Base-by-base conservation (phyloP, 768 basidiomycete genomes). In the Kwoniella botswanensis region DNA sequence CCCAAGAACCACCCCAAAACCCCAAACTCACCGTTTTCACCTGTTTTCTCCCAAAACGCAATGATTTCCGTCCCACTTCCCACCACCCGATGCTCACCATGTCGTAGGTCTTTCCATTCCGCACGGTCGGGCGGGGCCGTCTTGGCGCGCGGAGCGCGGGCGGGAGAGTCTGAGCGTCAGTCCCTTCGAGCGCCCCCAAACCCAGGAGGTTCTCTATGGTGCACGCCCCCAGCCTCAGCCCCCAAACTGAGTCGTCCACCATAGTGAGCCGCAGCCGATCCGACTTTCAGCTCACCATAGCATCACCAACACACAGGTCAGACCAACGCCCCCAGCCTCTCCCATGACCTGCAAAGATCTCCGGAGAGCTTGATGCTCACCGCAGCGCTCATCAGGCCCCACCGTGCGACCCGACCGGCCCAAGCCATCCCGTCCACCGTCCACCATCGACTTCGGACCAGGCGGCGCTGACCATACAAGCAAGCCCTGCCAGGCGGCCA, bases 61-160 rank as follows among this genome's bases (percentile, higher is more conserved):
- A 29, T 64, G 52, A 43, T 46, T 64, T 64, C 54, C 18, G 29
- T 13, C 62, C 15, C 43, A n/a, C 52, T 46, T 35, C 18, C 5
- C 22, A 44, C 17, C 52, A 41, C 29, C 50, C 9, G 12, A 12
- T 22, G 12, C 15, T 46, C 52, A 54, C 50, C 29, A 21, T 11
- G 24, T n/a, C 26, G 52, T 64, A 64, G 50, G 50, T 24, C 63
- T 54, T 22, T 12, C 11, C 21, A 64, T 29, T 29, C 10, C 63
- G 63, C 50, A 53, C 63, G 63, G n/a, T 29, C n/a, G 62, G 4
- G 17, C 21, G 62, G 62, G 12, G 62, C 62, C 62, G 24, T 52
- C 13, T 44, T 44, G 43, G 50, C 17, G 44, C 7, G 52, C 18
- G 18, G 50, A 35, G 26, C 26, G 26, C 13, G 50, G 63, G 11